Evolutionary conservation across 345 rosid species (phyloP), one percentile per base, ranked within the genome.

Genomic region (Boechera retrofracta): DNA sequence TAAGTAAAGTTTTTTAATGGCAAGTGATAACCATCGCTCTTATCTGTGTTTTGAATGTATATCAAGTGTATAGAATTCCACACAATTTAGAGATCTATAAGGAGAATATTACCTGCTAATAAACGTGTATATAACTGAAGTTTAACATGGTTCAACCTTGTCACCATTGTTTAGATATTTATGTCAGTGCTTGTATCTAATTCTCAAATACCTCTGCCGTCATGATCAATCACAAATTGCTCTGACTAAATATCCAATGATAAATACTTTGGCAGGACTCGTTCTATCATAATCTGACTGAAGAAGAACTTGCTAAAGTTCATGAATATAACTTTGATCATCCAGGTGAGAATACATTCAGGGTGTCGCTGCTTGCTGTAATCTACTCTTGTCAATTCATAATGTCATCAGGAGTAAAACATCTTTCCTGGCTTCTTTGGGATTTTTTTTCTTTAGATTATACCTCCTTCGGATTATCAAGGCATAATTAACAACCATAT

Each of bases 301-400:
- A 89, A 78, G 93, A 89, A 76, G 99, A 95, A 83, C 92, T 95
- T 83, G 67, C 81, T 26, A 83, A 81, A 76, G 99, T 95, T 80
- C 89, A 88, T 77, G 99, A 95, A 69, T 95, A 93, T 89, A 95
- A 95, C 89, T 95, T 92, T 87, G 99, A 95, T 79, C 99, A 93
- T 86, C 99, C 98, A 45, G 98, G 99, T 95, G 86, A 91, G 94
- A 71, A 77, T 79, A 77, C 76, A 72, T 83, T 58, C 59, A 4
- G 69, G 62, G 1, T 69, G 67, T 41, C 36, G 41, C 62, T 78
- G 56, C 66, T 56, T 56, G 64, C 32, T 71, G 42, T 77, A 57
- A 31, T 59, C 47, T 51, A 16, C 31, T 71, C 55, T 38, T 45
- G n/a, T 72, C 59, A 47, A 35, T 63, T 9, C 42, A 32, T 48